Evolutionary conservation across 2,329 filamentous ascomycete species (phyloP), one percentile per base, ranked within the genome.

Genomic region (Botrytis aclada): DNA sequence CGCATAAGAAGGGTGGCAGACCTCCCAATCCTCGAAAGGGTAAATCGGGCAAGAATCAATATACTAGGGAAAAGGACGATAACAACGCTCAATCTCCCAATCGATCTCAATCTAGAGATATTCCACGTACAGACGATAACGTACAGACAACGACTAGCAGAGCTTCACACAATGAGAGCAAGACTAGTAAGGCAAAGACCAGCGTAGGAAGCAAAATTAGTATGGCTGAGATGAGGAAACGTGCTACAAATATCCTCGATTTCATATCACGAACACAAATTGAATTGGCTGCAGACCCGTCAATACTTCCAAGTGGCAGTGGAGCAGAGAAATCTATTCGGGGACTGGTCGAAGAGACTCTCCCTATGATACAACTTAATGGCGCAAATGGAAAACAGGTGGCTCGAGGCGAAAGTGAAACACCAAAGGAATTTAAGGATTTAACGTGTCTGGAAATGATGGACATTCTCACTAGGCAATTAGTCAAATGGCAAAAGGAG

Each of bases 231-330:
- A 94, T 97, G 89, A 93, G 93, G 83, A 89, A 93, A 76, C 91
- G 94, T 16, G 93, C 95, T 9, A 89, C 92, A 6, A 92, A 89
- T 32, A 97, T 98, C 80, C 87, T 97, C 74, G 94, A 96, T 77
- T 98, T 95, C 80, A 97, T 98, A 75, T 91, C 92, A 6, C 90
- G 93, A 76, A 95, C 94, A 73, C 94, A 98, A 81, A 86, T 97
- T 10, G 95, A 98, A 79, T 88, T 97, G 82, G 94, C 93, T 2
- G 89, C 88, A 43, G 91, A 90, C 81, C 85, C 83, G 10, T 63
- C 56, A 10, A 80, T 82, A 70, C 79, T 83, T 34, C 82, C 82
- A 64, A 81, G 80, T 60, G 81, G 85, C 78, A 82, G 85, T 76
- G 77, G 69, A 58, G 76, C 72, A 62, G 78, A 78, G 78, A 81